These are phyloP conservation scores for Colletotrichum spaethianum DNA, from an alignment of 2,329 filamentous ascomycete genomes.

Conservation along the genomic window DNA sequence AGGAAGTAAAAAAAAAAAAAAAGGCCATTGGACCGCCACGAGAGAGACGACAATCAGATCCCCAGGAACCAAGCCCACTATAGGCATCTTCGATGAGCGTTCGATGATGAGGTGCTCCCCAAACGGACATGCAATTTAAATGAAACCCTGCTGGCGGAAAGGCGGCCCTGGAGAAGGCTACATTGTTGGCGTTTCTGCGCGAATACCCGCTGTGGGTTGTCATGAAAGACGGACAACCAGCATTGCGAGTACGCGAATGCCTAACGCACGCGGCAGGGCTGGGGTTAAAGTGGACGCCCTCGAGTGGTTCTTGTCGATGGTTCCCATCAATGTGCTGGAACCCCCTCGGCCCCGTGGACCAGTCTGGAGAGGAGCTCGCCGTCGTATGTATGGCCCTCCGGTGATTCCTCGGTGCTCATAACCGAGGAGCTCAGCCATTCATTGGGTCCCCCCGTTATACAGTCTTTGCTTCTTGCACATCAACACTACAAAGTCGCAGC, in stretches of 20 bases:
- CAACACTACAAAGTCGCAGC: slow-evolving; percentile 8
- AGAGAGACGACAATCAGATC: slow-evolving; percentile 7
- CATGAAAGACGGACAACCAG: not conserved
- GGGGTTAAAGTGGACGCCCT: slow-evolving; percentile 24
- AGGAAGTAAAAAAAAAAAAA: too few species aligned
- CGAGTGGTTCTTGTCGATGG: slow-evolving; percentile 6
- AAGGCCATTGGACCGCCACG: slow-evolving; percentile 7
- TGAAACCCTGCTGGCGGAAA: slow-evolving; percentile 23
- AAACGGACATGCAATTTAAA: slow-evolving; percentile 20
- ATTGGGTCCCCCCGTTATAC: not conserved
- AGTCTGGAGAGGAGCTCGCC: slow-evolving; percentile 21
- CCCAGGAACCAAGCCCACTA: not conserved
- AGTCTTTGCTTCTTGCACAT: not conserved
- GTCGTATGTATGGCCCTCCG: slow-evolving; percentile 9
- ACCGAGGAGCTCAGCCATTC: slow-evolving; percentile 17
- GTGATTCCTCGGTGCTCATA: slow-evolving; percentile 34
- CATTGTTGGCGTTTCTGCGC: slow-evolving; percentile 1
- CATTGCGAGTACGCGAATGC: slow-evolving; percentile 5
- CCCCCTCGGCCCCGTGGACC: not conserved
- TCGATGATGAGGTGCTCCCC: slow-evolving; percentile 8
- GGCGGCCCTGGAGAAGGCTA: slow-evolving; percentile 16
- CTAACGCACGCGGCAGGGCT: slow-evolving; percentile 12
- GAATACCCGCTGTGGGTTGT: slow-evolving; percentile 23
- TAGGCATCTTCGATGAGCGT: slow-evolving; percentile 2
- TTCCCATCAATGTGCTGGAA: slow-evolving; percentile 15